These are phyloP conservation scores for Zalerion maritima DNA, from an alignment of 495 filamentous ascomycete genomes.

Conservation along the genomic window DNA sequence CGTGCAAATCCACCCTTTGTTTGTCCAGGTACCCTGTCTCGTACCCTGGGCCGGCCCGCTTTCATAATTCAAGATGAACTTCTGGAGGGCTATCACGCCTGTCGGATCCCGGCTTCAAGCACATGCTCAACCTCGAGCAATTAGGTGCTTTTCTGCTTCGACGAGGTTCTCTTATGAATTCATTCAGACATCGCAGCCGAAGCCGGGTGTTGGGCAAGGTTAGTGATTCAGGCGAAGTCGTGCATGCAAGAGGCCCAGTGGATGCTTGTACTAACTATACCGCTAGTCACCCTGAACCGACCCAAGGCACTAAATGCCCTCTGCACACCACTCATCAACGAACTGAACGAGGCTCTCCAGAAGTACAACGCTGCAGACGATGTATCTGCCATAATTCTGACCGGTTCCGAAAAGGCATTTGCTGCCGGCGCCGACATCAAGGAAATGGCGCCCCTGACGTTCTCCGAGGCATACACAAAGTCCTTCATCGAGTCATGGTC, in stretches of 20 bases:
- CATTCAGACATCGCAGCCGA: conserved; percentile 65
- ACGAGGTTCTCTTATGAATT: conserved; percentile 53
- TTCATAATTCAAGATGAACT: conserved; percentile 31
- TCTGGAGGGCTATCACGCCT: conserved; percentile 41
- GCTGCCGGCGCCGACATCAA: conserved; percentile 97
- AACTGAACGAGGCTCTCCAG: conserved; percentile 72
- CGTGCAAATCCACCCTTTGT: no score
- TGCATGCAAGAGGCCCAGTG: background rate
- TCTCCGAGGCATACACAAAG: conserved; percentile 64
- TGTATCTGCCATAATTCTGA: conserved; percentile 70
- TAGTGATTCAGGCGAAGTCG: conserved; percentile 12
- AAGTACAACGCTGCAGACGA: conserved; percentile 53
- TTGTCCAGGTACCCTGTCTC: no score
- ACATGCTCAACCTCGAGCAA: conserved; percentile 32
- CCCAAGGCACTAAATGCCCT: conserved; percentile 92
- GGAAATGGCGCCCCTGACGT: conserved; percentile 87
- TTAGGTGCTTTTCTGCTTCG: conserved; percentile 42
- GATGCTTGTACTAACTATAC: conserved; percentile 7
- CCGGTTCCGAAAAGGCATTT: conserved; percentile 76
- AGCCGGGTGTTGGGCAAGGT: conserved; percentile 83
- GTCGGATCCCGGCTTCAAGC: conserved; percentile 41
- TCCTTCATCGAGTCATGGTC: conserved; percentile 96
- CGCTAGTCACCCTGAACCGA: conserved; percentile 78
- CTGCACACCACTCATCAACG: conserved; percentile 68
- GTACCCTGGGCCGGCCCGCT: no score